Base-by-base conservation (phyloP, 805 yeast genomes). In the Metschnikowia gruessii region DNA sequence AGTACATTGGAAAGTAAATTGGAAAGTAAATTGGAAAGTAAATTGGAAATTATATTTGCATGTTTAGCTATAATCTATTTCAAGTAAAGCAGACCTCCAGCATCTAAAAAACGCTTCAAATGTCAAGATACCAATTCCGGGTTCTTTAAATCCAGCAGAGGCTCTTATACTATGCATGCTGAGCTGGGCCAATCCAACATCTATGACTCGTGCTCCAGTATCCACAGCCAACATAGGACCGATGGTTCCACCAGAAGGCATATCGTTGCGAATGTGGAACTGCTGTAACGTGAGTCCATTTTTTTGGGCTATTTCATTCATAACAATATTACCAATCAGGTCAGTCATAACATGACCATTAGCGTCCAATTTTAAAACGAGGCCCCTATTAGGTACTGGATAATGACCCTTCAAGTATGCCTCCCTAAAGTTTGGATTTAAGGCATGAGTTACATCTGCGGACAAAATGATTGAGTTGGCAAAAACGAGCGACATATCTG, bases 121-220 rank as follows among this genome's bases (percentile, higher is more conserved):
- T 11, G 68, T 60, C 16, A 61, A 54, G 7, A 68, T 58, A 0
- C 76, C 75, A 22, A 68, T 56, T 2, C 70, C 72, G 5, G 64
- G 64, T 37, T 72, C 76, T 46, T 65, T 67, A 44, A 57, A 65
- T 0, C 76, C 76, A 46, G 64, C 59, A 18, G 63, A 55, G 9
- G 70, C 67, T 31, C 76, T 55, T 18, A 70, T 68, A 24, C 70
- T 63, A 49, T 72, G 76, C 76, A 72, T 72, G 32, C 71, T 60
- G 17, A 72, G 56, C n/a, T 68, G 70, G 0, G 76, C 69, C 37
- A 72, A 50, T 1, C 76, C 76, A 11, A 71, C 68, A 51, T 72
- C 76, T 12, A 72, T 58, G 10, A 68, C 68, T 31, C 70, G 53
- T 4, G 68, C 65, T 2, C 74, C 74, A 1, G 67, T 64, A 12